phyloP scores from a whole-genome alignment of 2,329 filamentous ascomycete species.

The Neurospora sp. region DNA sequence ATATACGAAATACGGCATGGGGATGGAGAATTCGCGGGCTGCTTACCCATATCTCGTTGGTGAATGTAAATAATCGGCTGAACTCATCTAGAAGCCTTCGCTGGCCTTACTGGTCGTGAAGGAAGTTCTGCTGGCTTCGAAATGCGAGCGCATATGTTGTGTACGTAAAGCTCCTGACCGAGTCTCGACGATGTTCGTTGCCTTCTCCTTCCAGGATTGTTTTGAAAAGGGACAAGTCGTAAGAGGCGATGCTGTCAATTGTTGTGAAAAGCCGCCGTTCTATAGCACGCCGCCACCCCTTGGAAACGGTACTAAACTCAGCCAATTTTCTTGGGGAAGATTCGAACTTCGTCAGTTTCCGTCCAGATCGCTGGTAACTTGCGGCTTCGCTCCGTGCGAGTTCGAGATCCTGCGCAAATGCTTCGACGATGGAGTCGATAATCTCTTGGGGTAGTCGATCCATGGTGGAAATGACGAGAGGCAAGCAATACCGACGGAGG shows the following conservation, averaged over 20 bases:
- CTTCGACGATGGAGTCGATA: neutral
- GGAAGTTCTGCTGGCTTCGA: neutral
- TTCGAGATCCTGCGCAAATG: neutral
- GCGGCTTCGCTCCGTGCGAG: fast-evolving
- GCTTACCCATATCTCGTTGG: neutral
- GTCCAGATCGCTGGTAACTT: too few relatives aligned
- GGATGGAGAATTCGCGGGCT: neutral
- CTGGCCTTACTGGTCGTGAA: neutral
- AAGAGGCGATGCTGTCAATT: neutral
- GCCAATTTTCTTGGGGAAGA: neutral
- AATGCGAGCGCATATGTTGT: neutral
- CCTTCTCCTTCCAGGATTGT: neutral
- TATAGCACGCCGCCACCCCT: neutral
- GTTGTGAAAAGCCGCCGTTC: neutral
- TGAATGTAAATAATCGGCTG: neutral
- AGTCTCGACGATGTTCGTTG: neutral
- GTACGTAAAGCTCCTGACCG: neutral
- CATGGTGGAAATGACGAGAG: neutral
- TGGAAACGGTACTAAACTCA: neutral
- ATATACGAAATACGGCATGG: neutral
- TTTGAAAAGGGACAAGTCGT: neutral
- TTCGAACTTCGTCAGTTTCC: too few relatives aligned
- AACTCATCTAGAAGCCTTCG: neutral
- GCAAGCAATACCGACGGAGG: neutral
- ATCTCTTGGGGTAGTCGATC: neutral